Base-by-base conservation (phyloP, 179 eudicot genomes). In the Camellia oleifera region DNA sequence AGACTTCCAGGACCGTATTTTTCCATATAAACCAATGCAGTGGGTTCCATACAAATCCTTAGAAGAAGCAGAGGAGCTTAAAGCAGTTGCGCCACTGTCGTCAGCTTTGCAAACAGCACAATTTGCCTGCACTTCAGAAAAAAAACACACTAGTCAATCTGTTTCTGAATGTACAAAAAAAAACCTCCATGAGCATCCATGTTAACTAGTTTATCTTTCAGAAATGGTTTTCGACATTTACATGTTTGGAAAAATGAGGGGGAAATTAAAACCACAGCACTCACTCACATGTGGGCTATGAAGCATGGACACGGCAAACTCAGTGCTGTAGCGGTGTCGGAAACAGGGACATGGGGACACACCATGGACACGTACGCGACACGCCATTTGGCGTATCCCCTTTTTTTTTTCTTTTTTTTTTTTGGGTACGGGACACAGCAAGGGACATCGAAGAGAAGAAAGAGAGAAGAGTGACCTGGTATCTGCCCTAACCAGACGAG, bases 1-100 rank as follows among this genome's bases (percentile, higher is more conserved):
- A 87, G 99, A 92, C 82, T 96, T 96, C 98, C 99, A 94, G 15
- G 98, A 91, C 69, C 97, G 90, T 80, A 96, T 88, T 87, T 91
- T 94, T 13, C 99, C 98, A 84, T 90, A 89, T 77, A 96, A 91
- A 74, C 99, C 99, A 87, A 96, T 88, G 81, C 92, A 84, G 74
- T 96, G 96, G 80, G 99, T 96, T 79, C 99, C 98, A 82, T 92
- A 92, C 75, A 96, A 83, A 82, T 92, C 93, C 86, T 90, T 92
- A 60, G 90, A 87, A 74, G 98, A 85, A 78, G 88, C 86, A 69
- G 92, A 85, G 69, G 93, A 87, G 84, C 98, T 87, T 84, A 96
- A 85, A 81, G 97, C 86, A 81, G 97, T 96, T 77, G 94, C 94
- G 77, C 96, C 97, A 86, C 97, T 88, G 76, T 92, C 97, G 88